A percentile compares a stretch with the other conserved stretches of the same genome.
These are phyloP conservation scores for Auricularia sp. DNA, from an alignment of 768 basidiomycete genomes.

Conservation along the genomic window DNA sequence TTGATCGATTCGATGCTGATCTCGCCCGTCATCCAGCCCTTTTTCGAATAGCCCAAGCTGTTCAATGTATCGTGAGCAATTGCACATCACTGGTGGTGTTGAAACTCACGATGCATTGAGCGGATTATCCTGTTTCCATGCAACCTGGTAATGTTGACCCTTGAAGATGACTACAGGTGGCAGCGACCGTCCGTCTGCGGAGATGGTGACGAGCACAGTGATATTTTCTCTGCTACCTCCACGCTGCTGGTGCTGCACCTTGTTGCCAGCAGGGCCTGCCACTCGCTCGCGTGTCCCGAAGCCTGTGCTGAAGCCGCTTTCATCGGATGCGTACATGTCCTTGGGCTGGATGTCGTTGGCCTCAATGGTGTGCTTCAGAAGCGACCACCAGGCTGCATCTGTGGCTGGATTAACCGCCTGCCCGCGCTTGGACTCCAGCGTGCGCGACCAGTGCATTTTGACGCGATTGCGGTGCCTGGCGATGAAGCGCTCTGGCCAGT, in stretches of 20 bases:
- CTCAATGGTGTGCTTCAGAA: constrained; percentile 1
- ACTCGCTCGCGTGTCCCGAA: neutral
- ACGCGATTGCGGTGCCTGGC: constrained; percentile 2
- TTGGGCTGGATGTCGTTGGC: neutral
- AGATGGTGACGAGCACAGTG: too few relatives aligned
- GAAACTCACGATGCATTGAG: neutral
- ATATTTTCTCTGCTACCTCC: too few relatives aligned
- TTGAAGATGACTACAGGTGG: neutral
- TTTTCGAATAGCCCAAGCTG: constrained; percentile 22
- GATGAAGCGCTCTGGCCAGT: constrained; percentile 9
- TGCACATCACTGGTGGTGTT: constrained; percentile 3
- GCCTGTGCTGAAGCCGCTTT: too few relatives aligned
- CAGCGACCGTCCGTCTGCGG: too few relatives aligned
- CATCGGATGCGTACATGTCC: too few relatives aligned
- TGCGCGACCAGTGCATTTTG: constrained; percentile 1
- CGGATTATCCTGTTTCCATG: neutral
- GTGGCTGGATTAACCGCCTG: neutral
- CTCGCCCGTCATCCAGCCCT: constrained; percentile 23
- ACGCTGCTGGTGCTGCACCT: too few relatives aligned
- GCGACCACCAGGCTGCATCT: neutral
- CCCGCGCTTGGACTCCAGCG: neutral
- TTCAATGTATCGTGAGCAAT: constrained; percentile 2
- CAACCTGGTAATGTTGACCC: constrained; percentile 2
- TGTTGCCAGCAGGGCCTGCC: neutral
- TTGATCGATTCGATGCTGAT: constrained; percentile 27